These are phyloP conservation scores for Atalantia buxifolia DNA, from an alignment of 345 rosid species.

Conservation along the genomic window DNA sequence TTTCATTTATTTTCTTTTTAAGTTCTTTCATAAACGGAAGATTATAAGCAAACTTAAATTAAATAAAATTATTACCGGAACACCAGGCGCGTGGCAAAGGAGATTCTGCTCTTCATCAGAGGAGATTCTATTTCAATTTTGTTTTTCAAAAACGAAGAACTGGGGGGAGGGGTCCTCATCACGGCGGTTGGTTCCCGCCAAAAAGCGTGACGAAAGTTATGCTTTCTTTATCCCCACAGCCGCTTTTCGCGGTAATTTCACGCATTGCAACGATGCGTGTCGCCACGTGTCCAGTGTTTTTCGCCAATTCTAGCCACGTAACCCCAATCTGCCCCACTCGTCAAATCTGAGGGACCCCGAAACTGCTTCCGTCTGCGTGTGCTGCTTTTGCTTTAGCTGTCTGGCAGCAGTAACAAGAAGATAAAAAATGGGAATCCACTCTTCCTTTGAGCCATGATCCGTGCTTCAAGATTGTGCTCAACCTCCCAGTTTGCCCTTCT, in stretches of 20 bases:
- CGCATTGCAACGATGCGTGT: neutral
- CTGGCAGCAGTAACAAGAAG: neutral
- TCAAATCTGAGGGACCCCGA: neutral
- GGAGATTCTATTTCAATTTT: neutral
- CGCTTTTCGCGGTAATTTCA: neutral
- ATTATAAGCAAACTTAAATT: no score
- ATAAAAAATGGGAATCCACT: neutral
- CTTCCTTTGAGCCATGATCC: neutral
- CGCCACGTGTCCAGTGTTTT: slow-evolving; percentile 17
- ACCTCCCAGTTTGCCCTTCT: neutral
- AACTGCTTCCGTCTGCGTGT: neutral
- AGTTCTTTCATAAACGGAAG: no score
- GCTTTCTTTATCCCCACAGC: neutral
- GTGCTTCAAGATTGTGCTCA: neutral
- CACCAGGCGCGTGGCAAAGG: no score
- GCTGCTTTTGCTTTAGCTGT: neutral
- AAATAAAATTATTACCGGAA: no score
- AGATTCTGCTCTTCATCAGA: no score
- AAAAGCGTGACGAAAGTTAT: neutral
- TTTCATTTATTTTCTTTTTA: no score
- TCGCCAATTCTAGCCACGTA: slow-evolving; percentile 24
- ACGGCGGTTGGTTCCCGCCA: slow-evolving; percentile 12
- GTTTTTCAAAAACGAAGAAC: neutral
- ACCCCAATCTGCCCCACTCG: neutral
- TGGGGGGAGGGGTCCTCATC: neutral